Base-by-base conservation (phyloP, 495 filamentous ascomycete species). In the Penicillium parvum region DNA sequence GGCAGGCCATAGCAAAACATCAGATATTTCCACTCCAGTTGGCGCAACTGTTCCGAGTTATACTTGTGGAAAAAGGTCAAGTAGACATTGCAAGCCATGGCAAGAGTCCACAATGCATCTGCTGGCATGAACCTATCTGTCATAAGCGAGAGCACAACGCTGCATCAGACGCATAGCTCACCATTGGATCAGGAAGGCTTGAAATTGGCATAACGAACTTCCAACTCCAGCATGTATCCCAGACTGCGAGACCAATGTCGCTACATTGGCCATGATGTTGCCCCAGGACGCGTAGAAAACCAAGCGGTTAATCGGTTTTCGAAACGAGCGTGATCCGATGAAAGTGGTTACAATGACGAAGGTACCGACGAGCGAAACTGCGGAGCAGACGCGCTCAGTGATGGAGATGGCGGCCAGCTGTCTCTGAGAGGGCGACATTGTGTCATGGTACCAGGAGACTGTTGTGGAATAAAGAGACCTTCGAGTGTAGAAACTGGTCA, bases 51-150 rank as follows among this genome's bases (percentile, higher is more conserved):
- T 2, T 76, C 65, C 0, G 83, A 79, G 36, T 83, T 78, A 55
- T 82, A 90, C 46, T 83, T 82, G 50, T 74, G 75, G 61, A 90
- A 92, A 52, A 95, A 90, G 11, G 87, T 91, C 14, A 94, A 67
- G 55, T 86, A 88, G 46, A 95, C 88, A 54, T 95, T 95, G 44
- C 84, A 72, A 2, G 88, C 86, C 89, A 95, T 95, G 35, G 84
- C 84, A 32, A 91, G 71, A 1, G 84, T 83, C 85, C 85, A 89
- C 29, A 83, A 69, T 3, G 86, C 83, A 66, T 94, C 88, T 3
- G 87, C 86, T 1, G 85, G 66, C 63, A 72, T 70, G 44, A 89
- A 88, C 77, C 85, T 91, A 50, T 18, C 20, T 19, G 12, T 26
- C 38, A 50, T 53, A 44, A 64, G 29, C 5, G 11, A 37, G 18